Evolutionary conservation across 2,329 filamentous ascomycete species (phyloP).

Genomic region (Alternaria atra): DNA sequence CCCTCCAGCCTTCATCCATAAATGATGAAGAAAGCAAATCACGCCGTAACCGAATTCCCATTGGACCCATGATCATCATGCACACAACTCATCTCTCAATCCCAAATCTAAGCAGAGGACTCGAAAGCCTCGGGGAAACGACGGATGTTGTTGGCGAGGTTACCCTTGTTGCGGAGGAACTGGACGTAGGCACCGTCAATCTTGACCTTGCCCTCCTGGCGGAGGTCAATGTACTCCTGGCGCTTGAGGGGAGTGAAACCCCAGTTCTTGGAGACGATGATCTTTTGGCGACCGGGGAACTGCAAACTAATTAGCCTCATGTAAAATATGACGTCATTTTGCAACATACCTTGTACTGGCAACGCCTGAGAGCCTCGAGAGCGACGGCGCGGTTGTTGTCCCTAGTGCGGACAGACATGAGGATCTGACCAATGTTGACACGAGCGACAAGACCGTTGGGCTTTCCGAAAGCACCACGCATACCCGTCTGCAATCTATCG

Average conservation of each 20-base stretch:
- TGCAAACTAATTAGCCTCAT: constrained; percentile 15
- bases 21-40: constrained; percentile 47
- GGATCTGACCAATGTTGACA: constrained; percentile 99
- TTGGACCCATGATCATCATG: constrained; percentile 45
- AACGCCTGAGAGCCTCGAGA: constrained; percentile 98
- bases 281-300: constrained; percentile 99
- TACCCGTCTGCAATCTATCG: constrained; percentile 99
- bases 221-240: constrained; percentile 96
- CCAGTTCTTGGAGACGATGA: constrained; percentile 99
- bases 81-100: constrained; percentile 29
- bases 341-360: constrained; percentile 84
- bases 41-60: constrained; percentile 51
- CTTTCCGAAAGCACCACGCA: constrained; percentile 99
- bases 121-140: constrained; percentile 93
- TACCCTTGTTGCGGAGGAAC: constrained; percentile 96
- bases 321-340: neutral
- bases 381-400: constrained; percentile 90
- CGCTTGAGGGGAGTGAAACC: constrained; percentile 98
- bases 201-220: constrained; percentile 91
- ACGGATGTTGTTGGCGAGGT: constrained; percentile 84
- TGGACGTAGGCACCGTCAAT: constrained; percentile 99
- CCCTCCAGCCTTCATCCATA: constrained; percentile 45
- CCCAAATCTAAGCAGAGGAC: constrained; percentile 44
- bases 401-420: constrained; percentile 96
- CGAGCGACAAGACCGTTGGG: constrained; percentile 98